A percentile compares a stretch with the other conserved stretches of the same genome.
These are phyloP conservation scores for Fusarium decemcellulare DNA, from an alignment of 2,329 filamentous ascomycete genomes.

Conservation along the genomic window DNA sequence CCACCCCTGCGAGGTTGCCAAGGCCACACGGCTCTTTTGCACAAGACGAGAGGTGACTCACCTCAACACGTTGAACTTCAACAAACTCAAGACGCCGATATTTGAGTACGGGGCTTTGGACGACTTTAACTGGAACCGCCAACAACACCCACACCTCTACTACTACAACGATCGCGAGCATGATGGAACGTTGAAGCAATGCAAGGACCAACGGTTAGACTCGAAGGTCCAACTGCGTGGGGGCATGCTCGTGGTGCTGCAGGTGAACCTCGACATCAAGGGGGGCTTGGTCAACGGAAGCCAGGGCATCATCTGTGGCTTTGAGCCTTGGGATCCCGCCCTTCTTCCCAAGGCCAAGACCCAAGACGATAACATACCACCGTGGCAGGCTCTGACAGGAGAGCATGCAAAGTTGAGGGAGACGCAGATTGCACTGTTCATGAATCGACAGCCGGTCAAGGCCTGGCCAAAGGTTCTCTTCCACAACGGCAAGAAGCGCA, in stretches of 20 bases:
- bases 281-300: slow-evolving; percentile 43
- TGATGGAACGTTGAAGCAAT: slow-evolving; percentile 21
- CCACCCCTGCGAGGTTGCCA: slow-evolving; percentile 56
- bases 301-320: slow-evolving; percentile 44
- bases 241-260: slow-evolving; percentile 42
- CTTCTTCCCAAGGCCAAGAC: slow-evolving; percentile 11
- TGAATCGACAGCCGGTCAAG: background rate
- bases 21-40: slow-evolving; percentile 33
- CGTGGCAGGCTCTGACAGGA: slow-evolving; percentile 4
- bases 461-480: slow-evolving; percentile 60
- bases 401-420: slow-evolving; percentile 17
- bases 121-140: slow-evolving; percentile 4
- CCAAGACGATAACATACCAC: background rate
- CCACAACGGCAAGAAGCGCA: slow-evolving; percentile 58
- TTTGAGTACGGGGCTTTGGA: slow-evolving; percentile 25
- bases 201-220: slow-evolving; percentile 31
- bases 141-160: background rate
- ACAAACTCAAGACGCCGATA: slow-evolving; percentile 11
- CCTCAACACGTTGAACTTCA: slow-evolving; percentile 26
- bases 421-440: slow-evolving; percentile 25
- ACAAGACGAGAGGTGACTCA: slow-evolving; percentile 16
- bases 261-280: slow-evolving; percentile 38
- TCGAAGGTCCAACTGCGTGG: slow-evolving; percentile 19
- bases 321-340: slow-evolving; percentile 7
- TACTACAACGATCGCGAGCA: background rate